Evolutionary conservation across 257 asterid genomes (phyloP).

Genomic region (Anisodus acutangulus): DNA sequence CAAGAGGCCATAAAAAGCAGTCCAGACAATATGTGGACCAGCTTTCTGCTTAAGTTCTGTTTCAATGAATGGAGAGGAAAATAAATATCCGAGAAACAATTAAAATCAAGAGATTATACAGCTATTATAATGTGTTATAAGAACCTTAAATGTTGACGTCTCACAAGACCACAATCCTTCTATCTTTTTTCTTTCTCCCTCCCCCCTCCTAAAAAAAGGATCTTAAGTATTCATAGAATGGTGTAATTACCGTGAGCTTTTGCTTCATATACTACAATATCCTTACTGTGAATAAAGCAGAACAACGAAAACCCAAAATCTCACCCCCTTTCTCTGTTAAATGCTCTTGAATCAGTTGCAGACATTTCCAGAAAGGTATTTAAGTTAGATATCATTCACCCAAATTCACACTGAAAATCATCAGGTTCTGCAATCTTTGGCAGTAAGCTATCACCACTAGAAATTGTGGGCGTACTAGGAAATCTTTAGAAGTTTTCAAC

Average conservation of each 20-base stretch:
- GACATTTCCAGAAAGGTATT: neutral
- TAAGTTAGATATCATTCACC: no score
- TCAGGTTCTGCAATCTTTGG: neutral
- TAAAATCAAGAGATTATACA: neutral
- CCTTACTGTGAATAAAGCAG: no score
- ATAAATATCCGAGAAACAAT: conserved; percentile 14
- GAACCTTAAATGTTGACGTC: neutral
- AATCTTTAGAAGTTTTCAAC: neutral
- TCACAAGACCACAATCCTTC: neutral
- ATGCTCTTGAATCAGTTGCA: neutral
- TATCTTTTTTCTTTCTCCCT: neutral
- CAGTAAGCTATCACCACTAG: neutral
- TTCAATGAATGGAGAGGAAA: conserved; percentile 6
- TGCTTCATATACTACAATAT: neutral
- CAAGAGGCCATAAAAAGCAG: conserved; percentile 86
- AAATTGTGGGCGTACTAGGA: neutral
- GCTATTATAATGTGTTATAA: neutral
- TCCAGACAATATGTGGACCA: conserved; percentile 91
- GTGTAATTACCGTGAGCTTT: neutral
- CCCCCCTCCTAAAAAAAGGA: neutral
- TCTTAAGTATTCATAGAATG: neutral
- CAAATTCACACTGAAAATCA: neutral
- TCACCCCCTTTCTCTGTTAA: neutral
- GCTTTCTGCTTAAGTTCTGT: conserved; percentile 87
- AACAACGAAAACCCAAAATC: no score